Base-by-base conservation (phyloP, 2,329 filamentous ascomycete species). In the Arachnopeziza araneosa region DNA sequence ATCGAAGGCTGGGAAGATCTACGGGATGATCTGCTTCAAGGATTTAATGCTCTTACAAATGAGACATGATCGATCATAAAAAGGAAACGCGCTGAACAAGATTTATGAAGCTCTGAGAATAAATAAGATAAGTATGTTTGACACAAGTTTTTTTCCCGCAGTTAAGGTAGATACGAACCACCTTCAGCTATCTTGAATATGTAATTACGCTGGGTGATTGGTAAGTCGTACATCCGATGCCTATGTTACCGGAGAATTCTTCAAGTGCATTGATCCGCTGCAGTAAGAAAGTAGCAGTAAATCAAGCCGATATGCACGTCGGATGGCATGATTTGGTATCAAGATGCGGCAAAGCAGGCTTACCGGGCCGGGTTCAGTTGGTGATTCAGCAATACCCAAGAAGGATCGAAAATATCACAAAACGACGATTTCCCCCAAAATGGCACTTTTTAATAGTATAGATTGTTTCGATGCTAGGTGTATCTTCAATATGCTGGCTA, bases 1-100 rank as follows among this genome's bases (percentile, higher is more conserved):
- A 82, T 97, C 32, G 95, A 99, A 78, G 84, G 83, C 53, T 89
- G 89, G 80, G 89, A 95, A 74, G 95, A 98, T 76, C 72, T 99
- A 71, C 85, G 82, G 73, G 81, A 81, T 48, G 93, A 98, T 77
- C 72, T 98, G 50, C 68, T 86, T 58, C 79, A 81, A 63, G 91
- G 82, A 0, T 86, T 93, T 59, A 78, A 79, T 72, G 60, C 60
- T 48, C 54, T 73, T 55, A 55, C 56, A 17, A 51, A 44, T 8
- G 36, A 44, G 36, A 19, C 17, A 12, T 44, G 17, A 44, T 19
- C 17, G 36, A 14, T 14, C 17, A 12, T 19, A 7, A 44, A 44
- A 19, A 44, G 6, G 10, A 17, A 44, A 14, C 12, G 36, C 36
- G 17, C 36, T 44, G 17, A 44, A 5, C 10, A 44, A 8, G 6